A percentile compares a stretch with the other conserved stretches of the same genome.
phyloP scores from a whole-genome alignment of 1,284 basidiomycete genomes.

The Ustilago vetiveriae region DNA sequence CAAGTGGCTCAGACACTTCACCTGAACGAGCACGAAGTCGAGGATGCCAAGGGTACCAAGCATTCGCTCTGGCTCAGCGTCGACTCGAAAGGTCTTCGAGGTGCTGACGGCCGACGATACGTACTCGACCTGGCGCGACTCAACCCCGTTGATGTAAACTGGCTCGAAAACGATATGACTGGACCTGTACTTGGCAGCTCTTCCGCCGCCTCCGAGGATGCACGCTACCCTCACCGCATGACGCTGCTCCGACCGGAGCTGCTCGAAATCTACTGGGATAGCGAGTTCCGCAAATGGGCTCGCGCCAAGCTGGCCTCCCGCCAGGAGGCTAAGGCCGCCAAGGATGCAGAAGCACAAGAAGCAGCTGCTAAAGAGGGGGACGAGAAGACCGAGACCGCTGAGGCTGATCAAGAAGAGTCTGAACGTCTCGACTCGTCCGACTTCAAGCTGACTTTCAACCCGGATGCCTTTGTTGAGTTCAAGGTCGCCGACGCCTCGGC shows the following conservation, averaged over 20 bases:
- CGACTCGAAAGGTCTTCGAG: conserved; percentile 73
- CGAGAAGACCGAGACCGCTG: conserved; percentile 19
- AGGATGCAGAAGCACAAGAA: conserved; percentile 27
- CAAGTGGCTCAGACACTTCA: conserved; percentile 70
- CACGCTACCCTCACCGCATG: conserved; percentile 71
- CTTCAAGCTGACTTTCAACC: conserved; percentile 72
- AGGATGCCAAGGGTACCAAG: conserved; percentile 68
- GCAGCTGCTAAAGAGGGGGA: conserved; percentile 36
- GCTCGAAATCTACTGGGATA: conserved; percentile 71
- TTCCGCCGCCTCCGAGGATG: conserved; percentile 7
- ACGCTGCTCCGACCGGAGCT: conserved; percentile 73
- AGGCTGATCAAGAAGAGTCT: conserved; percentile 39
- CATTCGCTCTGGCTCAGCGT: conserved; percentile 71
- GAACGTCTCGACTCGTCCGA: conserved; percentile 65
- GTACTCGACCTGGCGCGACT: conserved; percentile 72
- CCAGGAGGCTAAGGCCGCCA: conserved; percentile 44
- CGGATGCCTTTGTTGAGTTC: conserved; percentile 72
- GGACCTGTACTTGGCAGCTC: conserved; percentile 62
- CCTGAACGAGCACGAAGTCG: conserved; percentile 71
- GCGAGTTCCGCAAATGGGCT: conserved; percentile 71
- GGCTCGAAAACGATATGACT: conserved; percentile 70
- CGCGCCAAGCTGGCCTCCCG: conserved; percentile 68
- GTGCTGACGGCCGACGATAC: conserved; percentile 72
- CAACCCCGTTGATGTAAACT: conserved; percentile 72
- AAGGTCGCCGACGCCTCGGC: conserved; percentile 41